Percentiles rank a stretch among this genome's conserved stretches.
phyloP scores from a whole-genome alignment of 345 rosid genomes.

The Hirschfeldia incana region DNA sequence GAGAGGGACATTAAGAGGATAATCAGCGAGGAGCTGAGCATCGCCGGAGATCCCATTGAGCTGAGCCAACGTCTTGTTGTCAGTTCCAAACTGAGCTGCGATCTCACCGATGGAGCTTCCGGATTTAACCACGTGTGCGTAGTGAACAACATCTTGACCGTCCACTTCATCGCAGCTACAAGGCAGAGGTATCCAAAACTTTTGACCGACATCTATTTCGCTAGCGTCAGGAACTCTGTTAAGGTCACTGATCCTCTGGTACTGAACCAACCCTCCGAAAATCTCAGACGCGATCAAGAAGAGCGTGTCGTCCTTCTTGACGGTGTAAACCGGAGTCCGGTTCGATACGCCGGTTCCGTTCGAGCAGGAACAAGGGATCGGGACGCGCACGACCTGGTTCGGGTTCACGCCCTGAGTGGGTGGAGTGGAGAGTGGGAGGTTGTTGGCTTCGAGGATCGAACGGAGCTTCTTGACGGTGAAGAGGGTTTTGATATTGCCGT shows the following conservation, averaged over 20 bases:
- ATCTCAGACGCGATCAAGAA: background rate
- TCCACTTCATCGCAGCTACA: conserved; percentile 63
- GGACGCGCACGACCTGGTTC: conserved; percentile 45
- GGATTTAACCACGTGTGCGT: conserved; percentile 51
- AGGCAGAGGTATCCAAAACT: conserved; percentile 59
- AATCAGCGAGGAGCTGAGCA: conserved; percentile 39
- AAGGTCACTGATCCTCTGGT: conserved; percentile 38
- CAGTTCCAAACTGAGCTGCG: conserved; percentile 49
- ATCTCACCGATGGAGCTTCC: conserved; percentile 52
- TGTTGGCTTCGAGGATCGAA: conserved; percentile 61
- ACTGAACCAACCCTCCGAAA: conserved; percentile 3
- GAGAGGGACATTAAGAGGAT: conserved; percentile 59
- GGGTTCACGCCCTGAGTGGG: background rate
- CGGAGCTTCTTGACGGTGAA: conserved; percentile 49
- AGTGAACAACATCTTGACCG: conserved; percentile 52
- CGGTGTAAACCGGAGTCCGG: conserved; percentile 48
- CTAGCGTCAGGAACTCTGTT: conserved; percentile 37
- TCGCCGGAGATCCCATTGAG: conserved; percentile 48
- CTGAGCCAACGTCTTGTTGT: conserved; percentile 31
- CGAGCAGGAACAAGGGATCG: conserved; percentile 63
- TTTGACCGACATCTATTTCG: conserved; percentile 39
- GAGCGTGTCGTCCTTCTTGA: conserved; percentile 27
- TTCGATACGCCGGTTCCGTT: conserved; percentile 58
- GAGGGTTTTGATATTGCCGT: conserved; percentile 46
- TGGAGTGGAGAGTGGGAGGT: conserved; percentile 44